These are phyloP conservation scores for Barbarea vulgaris DNA, from an alignment of 345 rosid species.

Conservation along the genomic window DNA sequence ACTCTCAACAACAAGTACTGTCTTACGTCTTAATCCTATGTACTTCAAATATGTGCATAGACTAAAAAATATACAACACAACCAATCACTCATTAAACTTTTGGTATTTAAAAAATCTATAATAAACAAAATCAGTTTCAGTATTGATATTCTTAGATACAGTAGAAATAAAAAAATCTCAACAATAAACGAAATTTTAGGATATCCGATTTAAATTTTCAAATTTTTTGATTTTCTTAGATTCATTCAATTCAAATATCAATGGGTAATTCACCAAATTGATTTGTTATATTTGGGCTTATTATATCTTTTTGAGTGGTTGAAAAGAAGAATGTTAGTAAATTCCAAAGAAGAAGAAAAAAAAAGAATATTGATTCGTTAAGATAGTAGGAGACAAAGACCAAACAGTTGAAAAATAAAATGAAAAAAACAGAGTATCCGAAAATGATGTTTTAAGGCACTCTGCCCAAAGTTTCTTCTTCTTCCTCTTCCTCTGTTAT, in stretches of 20 bases:
- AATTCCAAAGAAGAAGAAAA: background rate
- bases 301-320: background rate
- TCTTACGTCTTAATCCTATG: background rate
- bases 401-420: constrained; percentile 29
- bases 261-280: background rate
- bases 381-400: constrained; percentile 35
- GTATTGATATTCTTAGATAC: background rate
- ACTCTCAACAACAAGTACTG: background rate
- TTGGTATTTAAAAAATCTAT: background rate
- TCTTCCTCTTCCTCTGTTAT: constrained; percentile 38
- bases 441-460: constrained; percentile 39
- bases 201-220: background rate
- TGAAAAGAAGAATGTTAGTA: background rate
- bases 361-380: constrained; percentile 23
- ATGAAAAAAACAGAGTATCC: constrained; percentile 29
- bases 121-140: background rate
- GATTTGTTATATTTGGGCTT: background rate
- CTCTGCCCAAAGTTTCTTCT: constrained; percentile 44
- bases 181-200: constrained; percentile 11
- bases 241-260: constrained; percentile 6
- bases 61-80: background rate
- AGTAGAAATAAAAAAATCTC: background rate
- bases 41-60: background rate
- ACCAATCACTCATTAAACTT: background rate
- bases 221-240: background rate